Evolutionary conservation across 1,284 basidiomycete species (phyloP), one percentile per base, ranked within the genome.

Genomic region (Gomphus bonarii): DNA sequence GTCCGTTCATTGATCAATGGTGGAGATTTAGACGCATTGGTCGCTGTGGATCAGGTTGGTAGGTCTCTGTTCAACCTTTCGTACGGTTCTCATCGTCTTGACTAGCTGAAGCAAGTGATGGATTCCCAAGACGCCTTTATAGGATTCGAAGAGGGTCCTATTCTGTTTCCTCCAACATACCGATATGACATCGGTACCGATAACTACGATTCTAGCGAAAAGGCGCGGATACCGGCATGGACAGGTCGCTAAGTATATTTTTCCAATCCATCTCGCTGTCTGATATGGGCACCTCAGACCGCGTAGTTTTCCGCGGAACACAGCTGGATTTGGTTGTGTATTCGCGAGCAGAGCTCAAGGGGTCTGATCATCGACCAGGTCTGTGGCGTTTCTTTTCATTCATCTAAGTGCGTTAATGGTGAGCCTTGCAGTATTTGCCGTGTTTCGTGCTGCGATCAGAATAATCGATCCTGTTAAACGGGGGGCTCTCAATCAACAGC

Each of bases 171-270:
- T 14, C 93, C 94, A 1, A 97, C 93, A 3, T 95, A 95, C 71
- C 83, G 86, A 61, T 94, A 92, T 67, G 89, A 95, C 67, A 65
- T 87, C 2, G 82, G 85, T 12, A 87, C 91, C 8, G 86, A 95
- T 62, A 76, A 76, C 50, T 99, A 98, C 69, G 97, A 99, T 68
- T 88, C 92, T 3, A 91, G 91, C 62, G 97, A 99, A 70, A 99
- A 99, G 73, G 82, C 88, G 77, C 82, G 97, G 7, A 88, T 97
- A 66, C 97, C 97, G 1, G 92, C 95, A 8, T 99, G 95, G 95
- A 99, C 94, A 65, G 91, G 91, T 91, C 59, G 57, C 77, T 60
- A 22, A 43, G 35, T n/a, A 25, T 28, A 16, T 40, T 14, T 38
- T 36, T 30, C 40, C 51, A 30, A 42, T 20, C 14, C 43, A 16